These are phyloP conservation scores for Somion occarium DNA, from an alignment of 1,284 basidiomycete species.

Conservation along the genomic window DNA sequence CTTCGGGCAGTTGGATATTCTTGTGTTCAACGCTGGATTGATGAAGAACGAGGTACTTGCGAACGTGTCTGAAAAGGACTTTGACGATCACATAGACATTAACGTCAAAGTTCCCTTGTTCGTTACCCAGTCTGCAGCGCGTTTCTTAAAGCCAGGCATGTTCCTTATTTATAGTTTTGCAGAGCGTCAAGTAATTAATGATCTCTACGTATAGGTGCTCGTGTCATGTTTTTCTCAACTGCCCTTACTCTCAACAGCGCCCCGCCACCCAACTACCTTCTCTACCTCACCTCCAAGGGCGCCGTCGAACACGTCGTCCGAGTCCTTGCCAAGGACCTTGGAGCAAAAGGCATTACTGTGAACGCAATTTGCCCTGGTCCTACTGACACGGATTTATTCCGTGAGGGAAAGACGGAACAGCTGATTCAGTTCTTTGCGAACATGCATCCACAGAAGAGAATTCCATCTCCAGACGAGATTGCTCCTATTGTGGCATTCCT, in stretches of 20 bases:
- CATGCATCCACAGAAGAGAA: slow-evolving; percentile 40
- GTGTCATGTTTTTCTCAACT: slow-evolving; percentile 48
- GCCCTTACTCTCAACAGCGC: slow-evolving; percentile 38
- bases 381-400: slow-evolving; percentile 49
- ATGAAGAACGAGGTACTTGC: slow-evolving; percentile 40
- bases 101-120: slow-evolving; percentile 55
- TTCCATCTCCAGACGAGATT: slow-evolving; percentile 51
- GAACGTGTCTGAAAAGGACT: slow-evolving; percentile 42
- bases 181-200: not conserved
- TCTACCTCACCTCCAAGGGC: slow-evolving; percentile 47
- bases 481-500: slow-evolving; percentile 48
- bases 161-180: not conserved
- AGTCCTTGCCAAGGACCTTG: slow-evolving; percentile 56
- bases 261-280: slow-evolving; percentile 40
- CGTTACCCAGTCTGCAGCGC: slow-evolving; percentile 40
- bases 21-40: slow-evolving; percentile 47
- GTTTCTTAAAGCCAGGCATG: slow-evolving; percentile 38
- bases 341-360: slow-evolving; percentile 46
- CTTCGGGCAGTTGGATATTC: slow-evolving; percentile 47
- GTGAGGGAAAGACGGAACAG: slow-evolving; percentile 43
- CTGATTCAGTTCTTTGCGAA: slow-evolving; percentile 41
- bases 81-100: slow-evolving; percentile 40
- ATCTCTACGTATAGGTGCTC: slow-evolving; percentile 29
- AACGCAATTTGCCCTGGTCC: slow-evolving; percentile 55
- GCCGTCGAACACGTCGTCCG: slow-evolving; percentile 53